phyloP scores from a whole-genome alignment of 805 yeast species.

The Candida chauliodis region DNA sequence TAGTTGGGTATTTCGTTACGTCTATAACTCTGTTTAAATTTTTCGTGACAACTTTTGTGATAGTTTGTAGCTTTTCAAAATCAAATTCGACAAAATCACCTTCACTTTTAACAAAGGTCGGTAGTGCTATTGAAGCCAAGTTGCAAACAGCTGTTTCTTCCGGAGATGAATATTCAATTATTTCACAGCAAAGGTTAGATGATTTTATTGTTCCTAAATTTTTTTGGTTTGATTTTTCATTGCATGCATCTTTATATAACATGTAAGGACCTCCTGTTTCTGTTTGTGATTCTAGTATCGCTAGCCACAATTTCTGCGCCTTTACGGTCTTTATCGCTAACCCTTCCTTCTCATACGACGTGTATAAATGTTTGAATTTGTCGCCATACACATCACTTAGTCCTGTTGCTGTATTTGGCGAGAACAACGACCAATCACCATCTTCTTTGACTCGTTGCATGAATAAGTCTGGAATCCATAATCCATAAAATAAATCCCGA shows the following conservation, averaged over 20 bases:
- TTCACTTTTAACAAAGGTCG: conserved; percentile 52
- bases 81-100: conserved; percentile 55
- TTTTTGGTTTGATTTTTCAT: conserved; percentile 82
- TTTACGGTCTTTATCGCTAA: conserved; percentile 61
- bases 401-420: conserved; percentile 88
- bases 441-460: conserved; percentile 84
- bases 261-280: conserved; percentile 97
- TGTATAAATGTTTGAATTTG: conserved; percentile 71
- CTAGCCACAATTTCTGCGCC: conserved; percentile 90
- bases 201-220: conserved; percentile 91
- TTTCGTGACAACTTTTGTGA: conserved; percentile 71
- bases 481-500: conserved; percentile 85
- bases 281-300: conserved; percentile 86
- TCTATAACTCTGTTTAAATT: conserved; percentile 85
- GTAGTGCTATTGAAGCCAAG: conserved; percentile 86
- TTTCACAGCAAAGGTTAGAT: conserved; percentile 91
- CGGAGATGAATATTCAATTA: conserved; percentile 87
- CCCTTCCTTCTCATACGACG: conserved; percentile 67
- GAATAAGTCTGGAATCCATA: conserved; percentile 94
- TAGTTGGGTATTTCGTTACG: conserved; percentile 79
- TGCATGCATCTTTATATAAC: conserved; percentile 91
- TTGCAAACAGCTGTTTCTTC: conserved; percentile 96
- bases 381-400: conserved; percentile 79
- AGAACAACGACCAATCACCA: conserved; percentile 83
- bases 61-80: conserved; percentile 69